phyloP scores from a whole-genome alignment of 2,329 filamentous ascomycete species.

The Diaporthe batatas region DNA sequence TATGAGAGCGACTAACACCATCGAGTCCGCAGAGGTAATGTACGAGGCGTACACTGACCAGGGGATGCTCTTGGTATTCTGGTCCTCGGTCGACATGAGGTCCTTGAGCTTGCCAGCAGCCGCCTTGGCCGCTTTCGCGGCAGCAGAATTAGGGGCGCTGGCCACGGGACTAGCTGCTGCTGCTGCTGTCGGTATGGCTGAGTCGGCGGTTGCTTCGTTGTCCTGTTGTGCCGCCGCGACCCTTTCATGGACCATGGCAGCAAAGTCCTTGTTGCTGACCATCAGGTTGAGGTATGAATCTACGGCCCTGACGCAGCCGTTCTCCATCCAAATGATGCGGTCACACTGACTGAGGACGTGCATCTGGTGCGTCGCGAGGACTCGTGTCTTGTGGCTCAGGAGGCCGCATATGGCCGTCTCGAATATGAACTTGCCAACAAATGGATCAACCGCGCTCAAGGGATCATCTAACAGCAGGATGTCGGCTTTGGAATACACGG shows the following conservation, averaged over 20 bases:
- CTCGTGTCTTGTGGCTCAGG: slow-evolving; percentile 87
- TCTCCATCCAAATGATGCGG: slow-evolving; percentile 88
- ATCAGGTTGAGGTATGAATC: slow-evolving; percentile 94
- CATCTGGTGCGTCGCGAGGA: slow-evolving; percentile 94
- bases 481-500: slow-evolving; percentile 78
- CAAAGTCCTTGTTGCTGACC: slow-evolving; percentile 79
- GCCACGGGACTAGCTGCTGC: slow-evolving; percentile 48
- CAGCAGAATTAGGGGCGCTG: slow-evolving; percentile 77
- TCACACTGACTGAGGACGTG: slow-evolving; percentile 92
- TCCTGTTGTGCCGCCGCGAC: neutral
- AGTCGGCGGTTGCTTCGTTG: slow-evolving; percentile 12
- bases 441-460: slow-evolving; percentile 76
- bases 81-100: slow-evolving; percentile 77
- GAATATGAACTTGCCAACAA: slow-evolving; percentile 83
- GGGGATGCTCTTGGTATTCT: slow-evolving; percentile 61
- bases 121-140: slow-evolving; percentile 49
- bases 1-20: slow-evolving; percentile 64
- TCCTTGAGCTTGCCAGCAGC: slow-evolving; percentile 59
- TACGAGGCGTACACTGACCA: slow-evolving; percentile 74
- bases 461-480: slow-evolving; percentile 79
- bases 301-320: slow-evolving; percentile 84
- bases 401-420: slow-evolving; percentile 87
- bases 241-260: slow-evolving; percentile 14
- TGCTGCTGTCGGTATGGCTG: neutral
- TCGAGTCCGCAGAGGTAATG: slow-evolving; percentile 30